phyloP scores from a whole-genome alignment of 2,329 filamentous ascomycete genomes.

The Escovopsis sp. region DNA sequence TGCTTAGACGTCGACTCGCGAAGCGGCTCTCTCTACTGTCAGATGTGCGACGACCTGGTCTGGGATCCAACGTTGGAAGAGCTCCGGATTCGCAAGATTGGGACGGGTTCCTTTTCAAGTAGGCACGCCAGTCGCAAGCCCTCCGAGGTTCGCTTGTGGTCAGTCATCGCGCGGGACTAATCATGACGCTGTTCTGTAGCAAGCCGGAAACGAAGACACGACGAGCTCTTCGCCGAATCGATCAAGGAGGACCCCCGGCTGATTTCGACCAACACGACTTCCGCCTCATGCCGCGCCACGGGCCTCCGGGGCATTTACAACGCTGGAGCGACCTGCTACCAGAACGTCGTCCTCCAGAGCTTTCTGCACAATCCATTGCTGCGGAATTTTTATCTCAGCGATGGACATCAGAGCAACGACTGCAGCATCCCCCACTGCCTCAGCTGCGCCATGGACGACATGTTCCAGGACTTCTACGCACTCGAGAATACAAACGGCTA shows the following conservation, averaged over 20 bases:
- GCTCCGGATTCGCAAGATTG: slow-evolving; percentile 54
- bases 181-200: background rate
- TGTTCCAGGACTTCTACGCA: slow-evolving; percentile 57
- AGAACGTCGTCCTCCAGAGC: slow-evolving; percentile 88
- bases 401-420: slow-evolving; percentile 67
- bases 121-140: slow-evolving; percentile 11
- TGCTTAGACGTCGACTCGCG: slow-evolving; percentile 58
- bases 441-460: slow-evolving; percentile 57
- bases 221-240: slow-evolving; percentile 51
- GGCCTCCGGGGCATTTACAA: slow-evolving; percentile 90
- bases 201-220: slow-evolving; percentile 61
- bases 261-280: slow-evolving; percentile 62
- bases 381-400: slow-evolving; percentile 79
- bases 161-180: slow-evolving; percentile 4
- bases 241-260: slow-evolving; percentile 60
- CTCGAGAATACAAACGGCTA: slow-evolving; percentile 75
- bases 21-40: slow-evolving; percentile 61
- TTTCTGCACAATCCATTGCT: slow-evolving; percentile 88
- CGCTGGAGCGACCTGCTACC: slow-evolving; percentile 96
- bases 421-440: slow-evolving; percentile 51
- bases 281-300: slow-evolving; percentile 69
- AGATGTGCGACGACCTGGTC: slow-evolving; percentile 68
- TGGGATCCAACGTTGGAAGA: slow-evolving; percentile 72
- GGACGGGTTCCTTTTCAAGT: slow-evolving; percentile 51
- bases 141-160: no score